These are phyloP conservation scores for Cystobasidiopsis lactophilus DNA, from an alignment of 768 basidiomycete species.

Conservation along the genomic window DNA sequence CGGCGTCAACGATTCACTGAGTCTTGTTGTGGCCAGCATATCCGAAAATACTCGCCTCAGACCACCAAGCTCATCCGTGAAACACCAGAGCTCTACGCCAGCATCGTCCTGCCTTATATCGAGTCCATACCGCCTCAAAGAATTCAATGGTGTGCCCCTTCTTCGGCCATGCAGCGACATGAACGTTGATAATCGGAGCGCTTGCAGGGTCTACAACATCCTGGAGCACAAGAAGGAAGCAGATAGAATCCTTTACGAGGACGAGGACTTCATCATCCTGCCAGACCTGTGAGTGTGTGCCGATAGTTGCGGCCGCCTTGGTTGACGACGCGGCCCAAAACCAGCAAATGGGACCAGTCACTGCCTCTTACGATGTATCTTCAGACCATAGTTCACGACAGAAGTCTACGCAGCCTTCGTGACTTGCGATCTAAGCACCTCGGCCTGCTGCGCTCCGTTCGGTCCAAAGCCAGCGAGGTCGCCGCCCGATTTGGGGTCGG, in stretches of 20 bases:
- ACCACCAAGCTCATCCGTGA: conserved; percentile 50
- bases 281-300: conserved; percentile 43
- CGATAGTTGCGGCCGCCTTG: neutral
- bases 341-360: conserved; percentile 64
- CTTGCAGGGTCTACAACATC: conserved; percentile 60
- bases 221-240: conserved; percentile 53
- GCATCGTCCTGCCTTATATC: conserved; percentile 59
- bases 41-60: conserved; percentile 61
- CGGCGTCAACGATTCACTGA: neutral
- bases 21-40: conserved; percentile 33
- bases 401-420: conserved; percentile 45
- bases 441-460: conserved; percentile 43
- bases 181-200: neutral
- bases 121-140: conserved; percentile 40
- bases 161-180: neutral
- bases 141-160: conserved; percentile 4
- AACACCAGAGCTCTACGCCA: conserved; percentile 52
- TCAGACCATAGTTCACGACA: conserved; percentile 46
- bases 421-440: conserved; percentile 50
- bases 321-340: neutral
- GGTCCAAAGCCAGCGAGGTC: conserved; percentile 33
- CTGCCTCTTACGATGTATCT: conserved; percentile 64
- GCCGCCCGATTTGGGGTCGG: conserved; percentile 45
- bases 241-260: conserved; percentile 45
- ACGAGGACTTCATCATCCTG: conserved; percentile 45